Conservation (phyloP, 139 green algal genomes). For the Parachlorella kessleri region DNA sequence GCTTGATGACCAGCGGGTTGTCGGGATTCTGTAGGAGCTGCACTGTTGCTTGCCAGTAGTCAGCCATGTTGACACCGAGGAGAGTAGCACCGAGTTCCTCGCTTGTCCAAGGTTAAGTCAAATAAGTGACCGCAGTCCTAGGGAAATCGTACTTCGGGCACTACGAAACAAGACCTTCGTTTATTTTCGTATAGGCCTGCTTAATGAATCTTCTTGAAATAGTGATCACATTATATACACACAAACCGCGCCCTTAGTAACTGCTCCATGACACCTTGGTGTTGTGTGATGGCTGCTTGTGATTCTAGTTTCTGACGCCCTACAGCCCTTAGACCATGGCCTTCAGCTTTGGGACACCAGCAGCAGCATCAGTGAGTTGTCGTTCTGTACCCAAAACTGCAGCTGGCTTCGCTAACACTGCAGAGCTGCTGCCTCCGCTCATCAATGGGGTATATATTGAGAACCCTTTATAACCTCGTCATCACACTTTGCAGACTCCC, state of each 20-base stretch:
- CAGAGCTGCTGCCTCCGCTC: neutral
- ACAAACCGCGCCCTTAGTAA: no score
- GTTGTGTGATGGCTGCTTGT: no score
- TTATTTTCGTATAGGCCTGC: no score
- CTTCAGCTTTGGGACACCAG: constrained; percentile 21
- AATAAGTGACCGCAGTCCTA: no score
- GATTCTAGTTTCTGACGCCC: neutral
- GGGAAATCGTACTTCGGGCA: no score
- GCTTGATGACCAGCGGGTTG: constrained; percentile 58
- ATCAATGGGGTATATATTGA: no score
- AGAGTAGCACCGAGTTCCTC: no score
- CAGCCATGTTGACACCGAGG: neutral
- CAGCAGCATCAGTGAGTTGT: constrained; percentile 5
- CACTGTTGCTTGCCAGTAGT: constrained; percentile 59
- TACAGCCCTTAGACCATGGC: constrained; percentile 14
- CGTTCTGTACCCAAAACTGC: neutral
- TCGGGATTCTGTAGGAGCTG: constrained; percentile 55
- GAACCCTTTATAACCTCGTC: neutral
- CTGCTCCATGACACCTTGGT: no score
- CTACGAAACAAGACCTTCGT: no score
- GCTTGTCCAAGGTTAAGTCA: no score
- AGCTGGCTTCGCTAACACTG: neutral
- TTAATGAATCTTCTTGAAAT: no score
- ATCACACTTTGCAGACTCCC: neutral
- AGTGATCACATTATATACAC: no score